A percentile compares a stretch with the other conserved stretches of the same genome.
Conservation (phyloP, 192 early-diverging fungal genomes). For the Martensiomyces pterosporus region DNA sequence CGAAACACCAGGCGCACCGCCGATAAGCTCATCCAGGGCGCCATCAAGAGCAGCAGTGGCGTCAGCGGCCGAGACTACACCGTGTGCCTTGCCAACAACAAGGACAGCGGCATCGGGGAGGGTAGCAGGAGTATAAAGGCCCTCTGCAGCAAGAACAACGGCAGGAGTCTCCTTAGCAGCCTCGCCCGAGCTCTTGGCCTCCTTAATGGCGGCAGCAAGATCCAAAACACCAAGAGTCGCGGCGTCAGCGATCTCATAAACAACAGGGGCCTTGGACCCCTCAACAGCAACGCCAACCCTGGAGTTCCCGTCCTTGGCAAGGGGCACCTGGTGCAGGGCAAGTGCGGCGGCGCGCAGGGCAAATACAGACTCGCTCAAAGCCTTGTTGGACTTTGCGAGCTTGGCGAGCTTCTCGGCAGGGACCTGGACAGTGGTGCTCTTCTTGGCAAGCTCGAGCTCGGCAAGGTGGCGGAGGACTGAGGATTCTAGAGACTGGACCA, state of each 20-base stretch:
- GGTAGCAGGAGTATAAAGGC: conserved; percentile 52
- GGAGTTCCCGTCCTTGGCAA: conserved; percentile 53
- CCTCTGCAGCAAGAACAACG: conserved; percentile 22
- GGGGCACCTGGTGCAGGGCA: conserved; percentile 28
- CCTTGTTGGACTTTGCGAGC: conserved; percentile 20
- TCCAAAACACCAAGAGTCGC: conserved; percentile 22
- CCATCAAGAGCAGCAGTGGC: conserved; percentile 20
- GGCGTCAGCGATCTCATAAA: conserved; percentile 26
- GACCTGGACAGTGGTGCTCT: conserved; percentile 35
- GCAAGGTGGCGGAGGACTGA: conserved; percentile 42
- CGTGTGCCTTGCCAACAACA: conserved; percentile 54
- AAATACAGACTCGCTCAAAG: conserved; percentile 15
- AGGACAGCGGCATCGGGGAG: conserved; percentile 55
- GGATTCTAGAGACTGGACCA: conserved; percentile 41
- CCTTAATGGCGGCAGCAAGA: conserved; percentile 26
- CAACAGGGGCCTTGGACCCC: conserved; percentile 25
- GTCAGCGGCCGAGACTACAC: conserved; percentile 21
- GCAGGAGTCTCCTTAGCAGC: conserved; percentile 4
- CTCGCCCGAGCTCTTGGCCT: conserved; percentile 3
- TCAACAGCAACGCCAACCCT: conserved; percentile 62
- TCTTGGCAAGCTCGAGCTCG: conserved; percentile 32
- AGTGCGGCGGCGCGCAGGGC: conserved; percentile 37
- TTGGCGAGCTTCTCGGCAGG: conserved; percentile 25
- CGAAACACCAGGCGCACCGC: conserved; percentile 2
- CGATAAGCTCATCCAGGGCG: conserved; percentile 34